Conservation (phyloP, 2,329 filamentous ascomycete species). For the Truncatella angustata region DNA sequence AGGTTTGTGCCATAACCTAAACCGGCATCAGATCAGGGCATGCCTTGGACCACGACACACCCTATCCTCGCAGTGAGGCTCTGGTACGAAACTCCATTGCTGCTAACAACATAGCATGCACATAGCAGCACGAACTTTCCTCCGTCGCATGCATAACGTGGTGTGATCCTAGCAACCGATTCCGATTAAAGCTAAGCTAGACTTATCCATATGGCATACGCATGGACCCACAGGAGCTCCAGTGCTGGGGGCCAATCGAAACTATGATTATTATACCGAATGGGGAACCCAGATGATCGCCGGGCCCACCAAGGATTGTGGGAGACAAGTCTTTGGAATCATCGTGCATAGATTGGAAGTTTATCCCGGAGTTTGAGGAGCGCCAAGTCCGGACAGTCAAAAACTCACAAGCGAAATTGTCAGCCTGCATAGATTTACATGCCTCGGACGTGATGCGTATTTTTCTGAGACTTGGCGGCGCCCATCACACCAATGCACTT, state of each 20-base stretch:
- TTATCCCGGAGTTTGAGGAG: neutral
- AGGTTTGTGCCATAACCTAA: too few species aligned
- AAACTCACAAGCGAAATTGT: neutral
- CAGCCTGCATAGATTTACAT: too few species aligned
- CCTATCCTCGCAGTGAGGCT: too few species aligned
- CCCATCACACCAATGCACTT: neutral
- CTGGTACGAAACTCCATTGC: too few species aligned
- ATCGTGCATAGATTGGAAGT: neutral
- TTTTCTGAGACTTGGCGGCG: neutral
- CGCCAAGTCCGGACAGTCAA: neutral
- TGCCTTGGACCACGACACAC: too few species aligned
- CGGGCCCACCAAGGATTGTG: neutral
- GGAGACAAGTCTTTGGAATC: slow-evolving; percentile 2
- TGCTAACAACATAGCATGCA: too few species aligned
- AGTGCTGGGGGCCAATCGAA: slow-evolving; percentile 1
- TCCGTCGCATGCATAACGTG: slow-evolving; percentile 1
- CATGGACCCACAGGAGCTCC: neutral
- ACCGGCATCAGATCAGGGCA: too few species aligned
- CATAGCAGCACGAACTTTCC: too few species aligned
- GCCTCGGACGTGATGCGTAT: too few species aligned
- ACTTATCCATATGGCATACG: neutral
- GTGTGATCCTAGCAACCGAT: slow-evolving; percentile 2
- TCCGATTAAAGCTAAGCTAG: neutral
- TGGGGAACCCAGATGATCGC: neutral
- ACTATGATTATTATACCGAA: slow-evolving; percentile 1